These are phyloP conservation scores for Steccherinum ochraceum DNA, from an alignment of 768 basidiomycete genomes.

Conservation along the genomic window DNA sequence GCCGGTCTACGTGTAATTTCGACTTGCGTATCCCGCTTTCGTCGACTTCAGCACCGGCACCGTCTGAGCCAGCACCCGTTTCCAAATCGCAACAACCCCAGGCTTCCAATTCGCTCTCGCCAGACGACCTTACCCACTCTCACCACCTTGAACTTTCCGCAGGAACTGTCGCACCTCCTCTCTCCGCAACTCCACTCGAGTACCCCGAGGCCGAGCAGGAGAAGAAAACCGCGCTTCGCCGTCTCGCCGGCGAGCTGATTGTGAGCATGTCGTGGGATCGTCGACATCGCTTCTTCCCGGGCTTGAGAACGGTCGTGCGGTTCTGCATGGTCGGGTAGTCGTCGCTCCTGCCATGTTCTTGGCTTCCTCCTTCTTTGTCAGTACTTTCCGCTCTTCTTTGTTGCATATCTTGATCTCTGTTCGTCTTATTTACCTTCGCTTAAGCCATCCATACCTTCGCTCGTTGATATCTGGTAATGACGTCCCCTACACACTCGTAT, in stretches of 20 bases:
- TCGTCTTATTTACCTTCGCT: no score
- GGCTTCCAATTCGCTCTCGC: background rate
- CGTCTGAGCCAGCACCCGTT: no score
- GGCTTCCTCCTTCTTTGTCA: no score
- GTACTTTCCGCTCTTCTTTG: no score
- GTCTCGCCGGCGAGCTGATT: conserved; percentile 42
- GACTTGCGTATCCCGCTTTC: conserved; percentile 7
- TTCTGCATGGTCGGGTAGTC: conserved; percentile 41
- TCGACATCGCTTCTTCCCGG: conserved; percentile 46
- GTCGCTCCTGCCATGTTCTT: no score
- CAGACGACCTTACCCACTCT: background rate
- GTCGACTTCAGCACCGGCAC: background rate
- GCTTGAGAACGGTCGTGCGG: conserved; percentile 46
- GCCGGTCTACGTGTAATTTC: conserved; percentile 30
- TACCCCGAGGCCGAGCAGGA: background rate
- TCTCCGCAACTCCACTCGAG: no score
- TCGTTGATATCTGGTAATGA: no score
- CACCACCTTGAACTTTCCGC: background rate
- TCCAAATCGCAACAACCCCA: no score
- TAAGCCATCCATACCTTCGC: no score
- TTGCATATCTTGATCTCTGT: no score
- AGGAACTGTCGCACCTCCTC: no score
- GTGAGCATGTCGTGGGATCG: conserved; percentile 45
- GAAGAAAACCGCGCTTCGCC: background rate
- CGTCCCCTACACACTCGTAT: no score